These are phyloP conservation scores for Malassezia pachydermatis DNA, from an alignment of 1,284 basidiomycete species.

Conservation along the genomic window DNA sequence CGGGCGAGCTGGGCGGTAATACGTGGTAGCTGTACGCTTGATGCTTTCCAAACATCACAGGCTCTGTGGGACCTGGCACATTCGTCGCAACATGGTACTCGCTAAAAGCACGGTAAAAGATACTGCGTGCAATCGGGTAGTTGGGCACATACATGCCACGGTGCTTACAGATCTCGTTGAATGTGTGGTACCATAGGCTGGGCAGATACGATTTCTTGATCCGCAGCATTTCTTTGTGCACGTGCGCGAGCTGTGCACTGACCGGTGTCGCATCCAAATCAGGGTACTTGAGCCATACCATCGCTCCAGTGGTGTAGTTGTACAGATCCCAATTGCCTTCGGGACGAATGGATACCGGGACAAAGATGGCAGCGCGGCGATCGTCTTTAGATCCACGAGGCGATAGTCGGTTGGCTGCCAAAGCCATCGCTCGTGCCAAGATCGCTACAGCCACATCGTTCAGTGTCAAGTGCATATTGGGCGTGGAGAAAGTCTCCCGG, in stretches of 20 bases:
- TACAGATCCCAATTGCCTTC: slow-evolving; percentile 40
- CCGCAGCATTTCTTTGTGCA: slow-evolving; percentile 42
- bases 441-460: slow-evolving; percentile 46
- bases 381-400: slow-evolving; percentile 27
- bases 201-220: slow-evolving; percentile 41
- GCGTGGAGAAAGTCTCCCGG: slow-evolving; percentile 36
- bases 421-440: slow-evolving; percentile 30
- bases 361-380: slow-evolving; percentile 44
- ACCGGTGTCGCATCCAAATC: slow-evolving; percentile 27
- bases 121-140: slow-evolving; percentile 28
- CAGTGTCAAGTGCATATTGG: slow-evolving; percentile 34
- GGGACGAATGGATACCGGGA: slow-evolving; percentile 41
- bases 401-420: slow-evolving; percentile 25
- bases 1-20: slow-evolving; percentile 41
- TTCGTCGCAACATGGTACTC: slow-evolving; percentile 47
- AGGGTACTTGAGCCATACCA: slow-evolving; percentile 42
- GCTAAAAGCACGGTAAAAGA: slow-evolving; percentile 42
- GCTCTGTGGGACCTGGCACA: slow-evolving; percentile 43
- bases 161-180: slow-evolving; percentile 25
- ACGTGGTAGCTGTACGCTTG: slow-evolving; percentile 45
- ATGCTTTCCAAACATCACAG: slow-evolving; percentile 38
- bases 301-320: slow-evolving; percentile 42
- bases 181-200: slow-evolving; percentile 34
- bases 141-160: slow-evolving; percentile 38
- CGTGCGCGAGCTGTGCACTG: slow-evolving; percentile 30